Base-by-base conservation (phyloP, 2,329 filamentous ascomycete genomes). In the Pestalotiopsis fici region DNA sequence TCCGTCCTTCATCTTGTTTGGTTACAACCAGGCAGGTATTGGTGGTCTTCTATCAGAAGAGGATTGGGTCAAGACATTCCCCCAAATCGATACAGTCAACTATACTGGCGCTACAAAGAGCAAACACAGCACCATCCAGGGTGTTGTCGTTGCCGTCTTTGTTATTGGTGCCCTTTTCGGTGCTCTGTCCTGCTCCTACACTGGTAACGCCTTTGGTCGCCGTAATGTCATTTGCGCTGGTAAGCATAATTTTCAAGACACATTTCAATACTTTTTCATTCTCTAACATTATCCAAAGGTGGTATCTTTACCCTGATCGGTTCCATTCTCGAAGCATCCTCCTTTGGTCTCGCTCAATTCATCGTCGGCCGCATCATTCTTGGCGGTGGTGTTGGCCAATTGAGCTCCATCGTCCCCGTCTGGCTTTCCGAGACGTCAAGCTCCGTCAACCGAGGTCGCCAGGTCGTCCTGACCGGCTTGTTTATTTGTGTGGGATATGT, bases 1-100 rank as follows among this genome's bases (percentile, higher is more conserved):
- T 6, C 83, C 83, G 4, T 74, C 81, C 13, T 81, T 82, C 70
- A 78, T 81, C 69, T 73, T 81, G 54, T 81, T 81, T 70, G 80
- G 80, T 7, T 82, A 81, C 72, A 81, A 82, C 70, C 80, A 82
- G 68, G 78, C 80, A 3, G 78, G 77, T 63, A 73, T 81, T 39
- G 79, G 79, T 39, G 79, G 78, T 13, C 73, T 81, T 13, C 67
- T 80, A 13, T 78, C 77, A 2, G 71, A 75, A 43, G 68, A 74
- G 13, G 72, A 78, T 66, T 80, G 76, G 75, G 77, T 77, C 18
- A 72, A 74, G 60, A 79, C 77, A 12, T 82, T 81, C 66, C 79
- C 80, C 6, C 66, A 78, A 65, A 80, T 82, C 72, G 78, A 82
- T 69, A 82, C 79, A 1, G 73, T 78, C 25, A 69, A 80, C 72